Percentiles rank a stretch among this genome's conserved stretches.
phyloP scores from a whole-genome alignment of 2,329 filamentous ascomycete species.

The Ploettnerulaceae sp. region DNA sequence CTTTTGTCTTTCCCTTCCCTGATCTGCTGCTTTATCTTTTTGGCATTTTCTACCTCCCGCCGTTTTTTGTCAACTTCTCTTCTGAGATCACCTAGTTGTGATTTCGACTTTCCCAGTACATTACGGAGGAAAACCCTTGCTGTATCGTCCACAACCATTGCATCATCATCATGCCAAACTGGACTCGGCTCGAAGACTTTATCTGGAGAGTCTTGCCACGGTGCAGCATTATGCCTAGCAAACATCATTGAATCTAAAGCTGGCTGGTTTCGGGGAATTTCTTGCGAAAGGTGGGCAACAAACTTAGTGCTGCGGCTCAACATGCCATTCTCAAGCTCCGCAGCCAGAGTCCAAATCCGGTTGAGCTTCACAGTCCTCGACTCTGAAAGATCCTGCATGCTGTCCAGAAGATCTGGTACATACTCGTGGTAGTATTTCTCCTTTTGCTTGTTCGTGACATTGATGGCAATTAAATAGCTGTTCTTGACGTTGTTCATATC shows the following conservation, averaged over 20 bases:
- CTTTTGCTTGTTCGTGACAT: slow-evolving; percentile 96
- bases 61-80: slow-evolving; percentile 81
- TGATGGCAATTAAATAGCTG: slow-evolving; percentile 93
- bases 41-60: slow-evolving; percentile 76
- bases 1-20: slow-evolving; percentile 81
- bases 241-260: slow-evolving; percentile 97
- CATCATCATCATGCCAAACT: slow-evolving; percentile 91
- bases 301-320: slow-evolving; percentile 68
- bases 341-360: slow-evolving; percentile 75
- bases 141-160: slow-evolving; percentile 78
- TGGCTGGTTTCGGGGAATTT: slow-evolving; percentile 84
- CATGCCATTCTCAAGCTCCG: slow-evolving; percentile 73
- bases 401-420: slow-evolving; percentile 87
- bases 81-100: slow-evolving; percentile 72
- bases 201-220: slow-evolving; percentile 79
- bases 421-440: slow-evolving; percentile 98
- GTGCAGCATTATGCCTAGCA: slow-evolving; percentile 79
- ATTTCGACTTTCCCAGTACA: slow-evolving; percentile 84
- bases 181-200: slow-evolving; percentile 90
- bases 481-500: slow-evolving; percentile 99
- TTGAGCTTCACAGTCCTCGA: slow-evolving; percentile 83
- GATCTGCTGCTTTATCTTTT: slow-evolving; percentile 67
- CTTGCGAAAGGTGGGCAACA: slow-evolving; percentile 66
- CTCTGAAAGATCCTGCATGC: slow-evolving; percentile 88
- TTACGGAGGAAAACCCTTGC: slow-evolving; percentile 91